These are phyloP conservation scores for Dothiorella sarmentorum DNA, from an alignment of 2,329 filamentous ascomycete genomes.

Conservation along the genomic window DNA sequence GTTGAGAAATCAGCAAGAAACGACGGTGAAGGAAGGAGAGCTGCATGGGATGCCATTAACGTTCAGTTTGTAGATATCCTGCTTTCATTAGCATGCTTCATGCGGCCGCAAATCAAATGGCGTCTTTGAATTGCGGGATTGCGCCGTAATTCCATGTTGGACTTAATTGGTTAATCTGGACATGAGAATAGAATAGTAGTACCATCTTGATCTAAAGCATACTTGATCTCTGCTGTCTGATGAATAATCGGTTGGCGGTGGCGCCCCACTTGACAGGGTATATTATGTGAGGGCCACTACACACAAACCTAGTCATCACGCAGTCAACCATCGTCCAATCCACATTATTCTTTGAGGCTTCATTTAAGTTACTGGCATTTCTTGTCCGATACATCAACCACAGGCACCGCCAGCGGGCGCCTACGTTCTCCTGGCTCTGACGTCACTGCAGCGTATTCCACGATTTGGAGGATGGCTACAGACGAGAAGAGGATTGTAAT, in stretches of 20 bases:
- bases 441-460: neutral
- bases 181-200: no score
- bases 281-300: neutral
- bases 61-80: constrained; percentile 2
- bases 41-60: neutral
- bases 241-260: neutral
- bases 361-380: no score
- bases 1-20: neutral
- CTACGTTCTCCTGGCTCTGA: no score
- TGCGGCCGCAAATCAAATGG: neutral
- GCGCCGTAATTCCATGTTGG: no score
- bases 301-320: neutral
- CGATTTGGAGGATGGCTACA: neutral
- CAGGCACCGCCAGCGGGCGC: no score
- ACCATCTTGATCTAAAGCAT: no score
- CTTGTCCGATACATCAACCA: no score
- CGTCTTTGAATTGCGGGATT: neutral
- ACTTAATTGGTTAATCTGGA: no score
- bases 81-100: constrained; percentile 8
- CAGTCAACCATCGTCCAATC: no score
- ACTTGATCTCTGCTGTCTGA: no score
- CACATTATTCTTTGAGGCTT: no score
- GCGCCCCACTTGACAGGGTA: neutral
- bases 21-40: neutral
- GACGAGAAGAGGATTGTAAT: neutral